Evolutionary conservation across 2,329 filamentous ascomycete genomes (phyloP).

Genomic region (Penicillium brasilianum): DNA sequence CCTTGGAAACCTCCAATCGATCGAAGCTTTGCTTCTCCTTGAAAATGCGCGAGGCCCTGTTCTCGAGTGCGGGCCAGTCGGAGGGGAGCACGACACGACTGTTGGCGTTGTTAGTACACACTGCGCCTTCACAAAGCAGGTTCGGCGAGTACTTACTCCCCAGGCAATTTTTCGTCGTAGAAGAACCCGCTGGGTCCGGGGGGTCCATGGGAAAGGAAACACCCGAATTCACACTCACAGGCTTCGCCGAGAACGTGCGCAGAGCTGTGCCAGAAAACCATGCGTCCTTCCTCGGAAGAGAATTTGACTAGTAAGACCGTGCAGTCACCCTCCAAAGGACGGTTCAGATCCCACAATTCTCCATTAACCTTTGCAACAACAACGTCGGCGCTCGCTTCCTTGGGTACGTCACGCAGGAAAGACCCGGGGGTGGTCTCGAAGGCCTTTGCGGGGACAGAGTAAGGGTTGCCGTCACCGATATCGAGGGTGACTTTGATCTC

Average conservation of each 20-base stretch:
- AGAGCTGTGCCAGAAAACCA: conserved; percentile 97
- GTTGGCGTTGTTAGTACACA: conserved; percentile 27
- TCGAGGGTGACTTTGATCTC: conserved; percentile 57
- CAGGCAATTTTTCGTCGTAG: conserved; percentile 90
- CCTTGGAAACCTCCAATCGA: conserved; percentile 84
- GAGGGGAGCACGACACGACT: conserved; percentile 69
- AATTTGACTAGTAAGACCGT: conserved; percentile 85
- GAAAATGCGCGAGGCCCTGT: conserved; percentile 78
- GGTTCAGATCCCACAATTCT: conserved; percentile 88
- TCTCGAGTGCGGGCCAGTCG: conserved; percentile 86
- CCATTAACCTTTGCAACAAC: conserved; percentile 87
- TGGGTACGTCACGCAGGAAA: conserved; percentile 78
- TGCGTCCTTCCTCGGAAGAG: conserved; percentile 75
- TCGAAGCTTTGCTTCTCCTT: conserved; percentile 98
- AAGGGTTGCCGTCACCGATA: conserved; percentile 48
- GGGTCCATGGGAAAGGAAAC: background rate
- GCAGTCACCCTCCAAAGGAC: conserved; percentile 86
- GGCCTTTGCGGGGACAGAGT: conserved; percentile 66
- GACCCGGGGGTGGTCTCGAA: conserved; percentile 92
- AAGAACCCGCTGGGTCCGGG: conserved; percentile 79
- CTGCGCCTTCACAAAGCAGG: background rate
- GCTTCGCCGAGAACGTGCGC: conserved; percentile 97
- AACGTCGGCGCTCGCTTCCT: conserved; percentile 78
- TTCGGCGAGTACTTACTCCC: conserved; percentile 54
- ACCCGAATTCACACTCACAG: conserved; percentile 82